Base-by-base conservation (phyloP, 225 moss, liverwort and hornwort species). In the Ulota crispa region DNA sequence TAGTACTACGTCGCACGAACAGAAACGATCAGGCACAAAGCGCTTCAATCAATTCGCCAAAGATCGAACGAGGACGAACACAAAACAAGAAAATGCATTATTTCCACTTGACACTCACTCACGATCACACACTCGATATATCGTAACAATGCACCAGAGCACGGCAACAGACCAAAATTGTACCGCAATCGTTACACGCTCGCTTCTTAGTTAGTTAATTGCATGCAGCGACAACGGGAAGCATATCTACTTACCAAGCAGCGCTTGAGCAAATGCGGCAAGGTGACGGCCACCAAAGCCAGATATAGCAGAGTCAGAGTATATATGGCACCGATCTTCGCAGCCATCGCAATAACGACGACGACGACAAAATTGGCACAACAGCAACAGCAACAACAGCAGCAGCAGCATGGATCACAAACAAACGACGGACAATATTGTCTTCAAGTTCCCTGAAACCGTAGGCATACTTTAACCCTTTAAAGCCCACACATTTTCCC, bases 241-340 rank as follows among this genome's bases (percentile, higher is more conserved):
- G 34, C 5, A 6, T 26, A n/a, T 34, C 4, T 12, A 53, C 70
- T 52, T 45, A 89, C 89, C 42, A 84, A 41, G 80, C 86, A 87
- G 43, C 41, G 72, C 63, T 85, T 84, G 43, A 89, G 80, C 79
- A 84, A 80, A 28, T 82, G 68, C 9, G 77, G 34, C 50, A 84
- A 80, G 77, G 68, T 82, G 59, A 76, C 56, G 27, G 87, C 57
- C 68, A 82, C 82, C 34, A 77, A 18, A 64, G 77, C 68, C 57
- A 30, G 21, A 21, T 79, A 9, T 2, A 65, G 3, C 20, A 57
- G 2, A 24, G 9, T n/a, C 18, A 31, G 16, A 64, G 62, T 68
- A 26, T 54, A 27, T 10, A 39, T 10, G 9, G 2, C 86, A 76
- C 45, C 45, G 45, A 45, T 45, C 14, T 13, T 45, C 3, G 27